phyloP scores from a whole-genome alignment of 75 land plant genomes.

The Selaginella tamariscina region DNA sequence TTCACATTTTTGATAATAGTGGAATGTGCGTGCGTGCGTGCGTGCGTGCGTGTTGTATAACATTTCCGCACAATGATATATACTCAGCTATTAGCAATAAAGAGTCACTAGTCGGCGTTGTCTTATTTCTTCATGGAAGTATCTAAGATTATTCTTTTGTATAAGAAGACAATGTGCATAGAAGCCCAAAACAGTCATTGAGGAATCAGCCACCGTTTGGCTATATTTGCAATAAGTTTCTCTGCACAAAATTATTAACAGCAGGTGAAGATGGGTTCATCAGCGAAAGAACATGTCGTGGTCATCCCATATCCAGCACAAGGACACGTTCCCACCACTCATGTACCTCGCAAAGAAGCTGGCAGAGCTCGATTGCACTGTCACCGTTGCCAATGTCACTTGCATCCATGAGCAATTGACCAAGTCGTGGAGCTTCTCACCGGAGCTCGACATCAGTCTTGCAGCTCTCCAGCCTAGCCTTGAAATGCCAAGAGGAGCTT shows the following conservation, averaged over 20 bases:
- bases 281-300: neutral
- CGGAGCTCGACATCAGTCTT: neutral
- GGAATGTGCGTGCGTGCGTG: too few relatives aligned
- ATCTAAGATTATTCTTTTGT: neutral
- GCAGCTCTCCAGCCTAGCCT: neutral
- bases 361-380: neutral
- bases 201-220: too few relatives aligned
- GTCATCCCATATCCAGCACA: neutral
- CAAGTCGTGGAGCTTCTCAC: neutral
- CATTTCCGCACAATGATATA: too few relatives aligned
- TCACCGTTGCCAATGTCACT: neutral
- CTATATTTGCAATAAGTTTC: too few relatives aligned
- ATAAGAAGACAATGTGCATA: neutral
- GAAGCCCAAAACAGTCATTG: neutral
- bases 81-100: too few relatives aligned
- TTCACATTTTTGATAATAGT: too few relatives aligned
- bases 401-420: neutral
- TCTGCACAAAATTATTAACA: too few relatives aligned
- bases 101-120: too few relatives aligned
- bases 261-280: neutral
- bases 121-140: too few relatives aligned
- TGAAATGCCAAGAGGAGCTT: neutral
- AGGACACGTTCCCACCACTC: neutral
- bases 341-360: neutral
- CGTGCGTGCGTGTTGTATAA: too few relatives aligned